These are phyloP conservation scores for Ophiostoma quercus DNA, from an alignment of 2,329 filamentous ascomycete species.

Conservation along the genomic window DNA sequence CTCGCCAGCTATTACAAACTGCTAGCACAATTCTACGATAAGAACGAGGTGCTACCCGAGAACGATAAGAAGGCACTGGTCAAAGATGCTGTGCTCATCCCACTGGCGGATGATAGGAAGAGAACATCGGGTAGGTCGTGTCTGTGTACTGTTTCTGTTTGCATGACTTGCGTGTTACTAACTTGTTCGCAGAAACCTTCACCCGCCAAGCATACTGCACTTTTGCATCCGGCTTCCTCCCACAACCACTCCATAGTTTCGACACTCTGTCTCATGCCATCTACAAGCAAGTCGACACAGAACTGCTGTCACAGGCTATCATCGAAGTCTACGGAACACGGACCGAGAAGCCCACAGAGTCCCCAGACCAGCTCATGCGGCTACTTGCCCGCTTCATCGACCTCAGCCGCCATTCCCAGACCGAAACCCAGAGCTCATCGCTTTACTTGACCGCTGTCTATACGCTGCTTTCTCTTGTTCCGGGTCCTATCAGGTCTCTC, in stretches of 20 bases:
- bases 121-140: constrained; percentile 14
- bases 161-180: not conserved
- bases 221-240: constrained; percentile 39
- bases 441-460: constrained; percentile 50
- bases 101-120: not conserved
- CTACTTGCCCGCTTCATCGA: constrained; percentile 63
- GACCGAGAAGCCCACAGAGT: constrained; percentile 27
- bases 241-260: constrained; percentile 38
- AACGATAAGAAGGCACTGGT: constrained; percentile 22
- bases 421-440: constrained; percentile 35
- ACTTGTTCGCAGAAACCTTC: not conserved
- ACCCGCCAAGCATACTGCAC: constrained; percentile 33
- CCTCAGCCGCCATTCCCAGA: constrained; percentile 41
- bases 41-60: constrained; percentile 17
- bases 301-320: constrained; percentile 42
- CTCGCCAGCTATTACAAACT: constrained; percentile 28
- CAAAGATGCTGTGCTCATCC: constrained; percentile 26
- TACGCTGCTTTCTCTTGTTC: constrained; percentile 48
- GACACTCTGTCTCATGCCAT: constrained; percentile 39
- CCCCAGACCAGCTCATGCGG: constrained; percentile 51
- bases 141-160: not conserved
- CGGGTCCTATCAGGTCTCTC: constrained; percentile 47
- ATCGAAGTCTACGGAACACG: constrained; percentile 34
- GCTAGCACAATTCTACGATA: constrained; percentile 24
- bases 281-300: constrained; percentile 37